Evolutionary conservation across 2,329 filamentous ascomycete genomes (phyloP), one percentile per base, ranked within the genome.

Genomic region (Sporothrix globosa): DNA sequence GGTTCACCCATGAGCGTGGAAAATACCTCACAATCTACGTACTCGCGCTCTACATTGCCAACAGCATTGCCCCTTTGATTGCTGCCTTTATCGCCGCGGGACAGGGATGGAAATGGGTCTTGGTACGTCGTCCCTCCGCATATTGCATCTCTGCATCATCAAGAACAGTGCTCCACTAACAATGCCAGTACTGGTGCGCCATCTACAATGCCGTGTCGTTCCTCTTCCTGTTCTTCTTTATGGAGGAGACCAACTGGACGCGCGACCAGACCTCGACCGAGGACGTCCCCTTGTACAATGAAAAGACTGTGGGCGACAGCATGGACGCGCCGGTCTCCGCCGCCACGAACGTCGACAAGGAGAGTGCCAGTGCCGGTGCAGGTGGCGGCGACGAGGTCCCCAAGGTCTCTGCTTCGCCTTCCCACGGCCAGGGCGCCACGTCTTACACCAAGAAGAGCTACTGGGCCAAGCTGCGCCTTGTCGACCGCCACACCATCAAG

Each of bases 181-280:
- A 56, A 56, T 13, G 7, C 56, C 13, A 41, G 30, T 60, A 60
- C 56, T 60, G 56, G 56, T 60, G 30, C 21, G 30, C 56, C n/a
- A 60, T 60, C 5, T 60, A 41, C n/a, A 39, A 41, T 60, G 56
- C 56, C 30, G 56, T 24, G 17, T 39, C 56, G 17, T 39, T 60
- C 56, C 30, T 60, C 30, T 60, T 60, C 30, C 30, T 60, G 30
- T 60, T 60, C 56, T 44, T 60, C 30, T 60, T 60, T n/a, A 60
- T 60, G 56, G 56, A 60, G 6, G 56, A 60, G 30, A 60, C 56
- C 9, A 60, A 60, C 30, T 60, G 53, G 53, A 14, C 53, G 53
- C 53, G 53, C 17, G 53, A 56, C 24, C 53, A 56, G 5, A 56
- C 10, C 21, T 56, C 53, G 21, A 56, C 53, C 7, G 53, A 56